Evolutionary conservation across 2,329 filamentous ascomycete genomes (phyloP).

Genomic region (Colletotrichum melonis): DNA sequence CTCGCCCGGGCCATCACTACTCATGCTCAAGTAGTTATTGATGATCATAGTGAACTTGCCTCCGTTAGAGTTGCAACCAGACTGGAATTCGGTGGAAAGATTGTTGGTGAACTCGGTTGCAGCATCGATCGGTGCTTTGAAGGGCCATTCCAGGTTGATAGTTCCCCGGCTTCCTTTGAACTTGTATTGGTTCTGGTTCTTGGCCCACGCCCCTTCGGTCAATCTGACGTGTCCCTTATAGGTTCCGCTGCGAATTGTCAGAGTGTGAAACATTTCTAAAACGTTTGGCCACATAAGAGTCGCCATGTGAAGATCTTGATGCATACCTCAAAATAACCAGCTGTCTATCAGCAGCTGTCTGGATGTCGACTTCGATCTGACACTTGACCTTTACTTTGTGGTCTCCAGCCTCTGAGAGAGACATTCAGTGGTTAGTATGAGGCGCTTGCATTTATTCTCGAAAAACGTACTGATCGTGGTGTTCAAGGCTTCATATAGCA

Average conservation of each 20-base stretch:
- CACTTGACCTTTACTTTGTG: not conserved
- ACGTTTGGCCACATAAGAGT: not conserved
- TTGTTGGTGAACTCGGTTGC: not conserved
- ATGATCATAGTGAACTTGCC: not conserved
- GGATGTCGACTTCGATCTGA: not conserved
- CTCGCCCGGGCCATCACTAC: not conserved
- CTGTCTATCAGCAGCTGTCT: not conserved
- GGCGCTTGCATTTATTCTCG: not conserved
- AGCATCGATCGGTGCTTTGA: not conserved
- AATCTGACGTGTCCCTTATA: not conserved
- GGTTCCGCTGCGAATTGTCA: not conserved
- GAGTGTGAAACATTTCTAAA: not conserved
- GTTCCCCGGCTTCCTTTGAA: not conserved
- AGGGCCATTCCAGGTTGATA: not conserved
- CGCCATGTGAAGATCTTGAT: not conserved
- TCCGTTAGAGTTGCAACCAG: constrained; percentile 4
- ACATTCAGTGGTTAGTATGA: not conserved
- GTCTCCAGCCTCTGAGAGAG: not conserved
- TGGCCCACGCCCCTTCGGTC: constrained; percentile 4
- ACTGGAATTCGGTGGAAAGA: not conserved
- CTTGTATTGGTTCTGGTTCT: constrained; percentile 13
- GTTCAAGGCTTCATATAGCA: not conserved
- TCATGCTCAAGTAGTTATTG: not conserved
- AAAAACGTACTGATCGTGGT: not conserved
- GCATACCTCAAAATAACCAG: not conserved